These are phyloP conservation scores for Talaromyces amestolkiae DNA, from an alignment of 2,329 filamentous ascomycete species.

Conservation along the genomic window DNA sequence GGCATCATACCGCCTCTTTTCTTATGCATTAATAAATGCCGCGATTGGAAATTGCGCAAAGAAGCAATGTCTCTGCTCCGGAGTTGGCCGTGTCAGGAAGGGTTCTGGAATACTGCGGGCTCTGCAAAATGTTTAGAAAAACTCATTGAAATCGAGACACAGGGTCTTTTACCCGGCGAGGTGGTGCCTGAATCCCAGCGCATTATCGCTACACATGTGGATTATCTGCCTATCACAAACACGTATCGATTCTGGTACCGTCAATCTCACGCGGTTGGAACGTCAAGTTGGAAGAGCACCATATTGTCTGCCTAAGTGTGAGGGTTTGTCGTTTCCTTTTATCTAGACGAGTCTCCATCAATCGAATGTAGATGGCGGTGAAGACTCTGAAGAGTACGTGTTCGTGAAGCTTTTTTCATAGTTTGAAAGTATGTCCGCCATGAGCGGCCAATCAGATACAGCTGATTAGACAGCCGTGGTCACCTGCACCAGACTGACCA, in stretches of 20 bases:
- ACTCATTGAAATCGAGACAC: slow-evolving; percentile 16
- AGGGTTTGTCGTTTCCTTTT: neutral
- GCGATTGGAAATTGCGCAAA: slow-evolving; percentile 26
- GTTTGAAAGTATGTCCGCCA: neutral
- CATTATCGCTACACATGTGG: slow-evolving; percentile 16
- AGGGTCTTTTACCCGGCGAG: slow-evolving; percentile 8
- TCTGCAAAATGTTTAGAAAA: slow-evolving; percentile 14
- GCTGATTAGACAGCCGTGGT: neutral
- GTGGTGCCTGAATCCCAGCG: slow-evolving; percentile 16
- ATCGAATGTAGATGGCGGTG: neutral
- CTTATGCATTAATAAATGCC: slow-evolving; percentile 34
- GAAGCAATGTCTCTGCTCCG: slow-evolving; percentile 16
- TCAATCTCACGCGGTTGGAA: neutral
- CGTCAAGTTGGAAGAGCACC: neutral
- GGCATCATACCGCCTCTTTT: slow-evolving; percentile 36
- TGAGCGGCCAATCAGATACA: neutral
- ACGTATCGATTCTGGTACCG: slow-evolving; percentile 6
- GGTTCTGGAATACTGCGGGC: slow-evolving; percentile 12
- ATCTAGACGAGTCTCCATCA: neutral
- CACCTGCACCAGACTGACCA: neutral
- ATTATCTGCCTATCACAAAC: slow-evolving; percentile 11
- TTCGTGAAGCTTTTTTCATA: neutral
- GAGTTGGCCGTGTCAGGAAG: slow-evolving; percentile 17
- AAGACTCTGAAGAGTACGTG: neutral
- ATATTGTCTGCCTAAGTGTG: neutral